These are phyloP conservation scores for Hypsizygus ulmarius DNA, from an alignment of 1,284 basidiomycete genomes.

Conservation along the genomic window DNA sequence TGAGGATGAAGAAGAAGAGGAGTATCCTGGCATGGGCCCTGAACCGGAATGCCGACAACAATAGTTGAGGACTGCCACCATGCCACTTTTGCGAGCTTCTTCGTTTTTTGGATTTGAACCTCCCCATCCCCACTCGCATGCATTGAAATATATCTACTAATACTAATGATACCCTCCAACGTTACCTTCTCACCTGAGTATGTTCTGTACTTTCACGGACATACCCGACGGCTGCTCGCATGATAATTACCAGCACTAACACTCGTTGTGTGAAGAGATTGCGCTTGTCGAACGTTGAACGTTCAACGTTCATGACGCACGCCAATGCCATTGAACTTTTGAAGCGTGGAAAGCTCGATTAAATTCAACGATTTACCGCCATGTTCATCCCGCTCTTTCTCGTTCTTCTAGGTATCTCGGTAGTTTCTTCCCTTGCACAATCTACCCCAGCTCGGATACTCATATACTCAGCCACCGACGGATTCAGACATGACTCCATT, in stretches of 20 bases:
- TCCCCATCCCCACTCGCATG: neutral
- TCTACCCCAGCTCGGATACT: slow-evolving; percentile 35
- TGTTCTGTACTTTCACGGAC: neutral
- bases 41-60: slow-evolving; percentile 69
- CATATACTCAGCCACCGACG: slow-evolving; percentile 54
- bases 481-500: slow-evolving; percentile 74
- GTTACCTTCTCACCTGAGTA: neutral
- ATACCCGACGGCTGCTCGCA: too few relatives aligned
- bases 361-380: neutral
- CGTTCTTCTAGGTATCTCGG: slow-evolving; percentile 2
- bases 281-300: too few relatives aligned
- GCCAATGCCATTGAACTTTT: too few relatives aligned
- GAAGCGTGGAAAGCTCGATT: neutral
- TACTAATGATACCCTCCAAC: slow-evolving; percentile 11
- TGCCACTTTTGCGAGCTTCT: slow-evolving; percentile 1
- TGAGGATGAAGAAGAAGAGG: slow-evolving; percentile 54
- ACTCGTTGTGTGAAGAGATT: neutral
- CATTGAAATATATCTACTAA: slow-evolving; percentile 13
- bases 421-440: slow-evolving; percentile 13
- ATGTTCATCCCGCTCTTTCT: slow-evolving; percentile 4
- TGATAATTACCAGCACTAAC: neutral
- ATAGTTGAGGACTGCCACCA: slow-evolving; percentile 30
- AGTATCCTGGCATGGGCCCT: slow-evolving; percentile 37
- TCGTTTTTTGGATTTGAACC: neutral
- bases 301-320: too few relatives aligned